Evolutionary conservation across 1,139 yeast genomes (phyloP).

Genomic region (Protomyces inundatus): DNA sequence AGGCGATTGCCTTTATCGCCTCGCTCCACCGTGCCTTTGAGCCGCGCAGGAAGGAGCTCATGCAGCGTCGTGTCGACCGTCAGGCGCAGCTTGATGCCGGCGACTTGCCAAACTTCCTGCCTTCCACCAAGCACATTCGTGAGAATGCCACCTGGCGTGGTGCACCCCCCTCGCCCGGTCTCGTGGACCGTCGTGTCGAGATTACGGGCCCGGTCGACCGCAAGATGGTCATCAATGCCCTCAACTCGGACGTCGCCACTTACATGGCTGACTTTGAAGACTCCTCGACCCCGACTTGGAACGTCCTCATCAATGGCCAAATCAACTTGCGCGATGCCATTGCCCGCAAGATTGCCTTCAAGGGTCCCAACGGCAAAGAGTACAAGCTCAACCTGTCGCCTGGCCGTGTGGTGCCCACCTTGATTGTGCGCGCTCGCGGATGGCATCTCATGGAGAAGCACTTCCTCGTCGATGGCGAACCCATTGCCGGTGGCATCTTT

Average conservation of each 20-base stretch:
- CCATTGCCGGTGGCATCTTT: slow-evolving; percentile 66
- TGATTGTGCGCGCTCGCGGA: slow-evolving; percentile 80
- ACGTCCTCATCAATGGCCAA: slow-evolving; percentile 80
- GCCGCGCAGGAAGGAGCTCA: slow-evolving; percentile 54
- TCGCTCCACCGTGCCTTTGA: slow-evolving; percentile 69
- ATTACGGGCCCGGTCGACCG: slow-evolving; percentile 84
- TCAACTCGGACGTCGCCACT: slow-evolving; percentile 62
- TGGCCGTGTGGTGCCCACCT: slow-evolving; percentile 57
- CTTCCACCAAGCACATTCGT: slow-evolving; percentile 65
- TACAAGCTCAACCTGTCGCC: slow-evolving; percentile 51
- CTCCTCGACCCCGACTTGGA: slow-evolving; percentile 87
- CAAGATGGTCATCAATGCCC: slow-evolving; percentile 62
- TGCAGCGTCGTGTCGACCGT: slow-evolving; percentile 54
- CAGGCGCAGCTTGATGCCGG: slow-evolving; percentile 65
- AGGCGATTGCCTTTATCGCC: slow-evolving; percentile 68
- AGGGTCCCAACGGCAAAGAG: slow-evolving; percentile 52
- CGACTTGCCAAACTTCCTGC: slow-evolving; percentile 63
- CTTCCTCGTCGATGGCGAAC: slow-evolving; percentile 67
- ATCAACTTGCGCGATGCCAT: slow-evolving; percentile 81
- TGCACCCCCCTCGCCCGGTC: slow-evolving; percentile 68
- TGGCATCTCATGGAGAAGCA: slow-evolving; percentile 79
- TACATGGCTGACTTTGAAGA: slow-evolving; percentile 75
- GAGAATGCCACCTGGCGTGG: slow-evolving; percentile 76
- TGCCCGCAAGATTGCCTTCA: slow-evolving; percentile 46
- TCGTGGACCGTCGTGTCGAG: slow-evolving; percentile 69